phyloP scores from a whole-genome alignment of 257 asterid genomes.

The Solanum habrochaites region DNA sequence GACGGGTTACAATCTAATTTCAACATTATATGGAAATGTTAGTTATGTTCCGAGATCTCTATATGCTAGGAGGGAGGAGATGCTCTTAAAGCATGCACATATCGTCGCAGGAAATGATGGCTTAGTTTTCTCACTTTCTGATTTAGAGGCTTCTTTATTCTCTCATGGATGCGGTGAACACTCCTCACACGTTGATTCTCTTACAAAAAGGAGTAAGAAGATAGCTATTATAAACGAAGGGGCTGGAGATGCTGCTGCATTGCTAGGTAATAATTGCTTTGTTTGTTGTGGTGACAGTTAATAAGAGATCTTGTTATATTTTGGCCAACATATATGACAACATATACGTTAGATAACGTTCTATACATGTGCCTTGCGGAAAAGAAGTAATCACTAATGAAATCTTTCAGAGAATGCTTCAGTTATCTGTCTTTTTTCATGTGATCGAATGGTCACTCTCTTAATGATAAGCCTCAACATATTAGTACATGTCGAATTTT shows the following conservation, averaged over 20 bases:
- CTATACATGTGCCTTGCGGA: neutral
- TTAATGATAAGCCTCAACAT: neutral
- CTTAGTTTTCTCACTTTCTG: constrained; percentile 30
- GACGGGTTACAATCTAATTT: constrained; percentile 75
- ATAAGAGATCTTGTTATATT: neutral
- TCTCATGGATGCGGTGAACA: constrained; percentile 3
- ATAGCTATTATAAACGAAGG: constrained; percentile 73
- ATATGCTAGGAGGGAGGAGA: constrained; percentile 70
- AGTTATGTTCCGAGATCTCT: constrained; percentile 58
- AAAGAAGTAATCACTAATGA: neutral
- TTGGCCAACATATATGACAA: neutral
- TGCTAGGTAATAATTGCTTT: constrained; percentile 39
- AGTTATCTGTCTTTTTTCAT: neutral
- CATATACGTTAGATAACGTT: neutral
- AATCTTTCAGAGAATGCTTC: neutral
- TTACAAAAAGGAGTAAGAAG: constrained; percentile 21
- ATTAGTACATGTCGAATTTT: neutral
- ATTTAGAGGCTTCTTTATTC: constrained; percentile 18
- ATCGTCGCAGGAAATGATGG: constrained; percentile 37
- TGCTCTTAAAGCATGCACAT: constrained; percentile 63
- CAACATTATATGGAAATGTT: constrained; percentile 61
- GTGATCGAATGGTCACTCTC: neutral
- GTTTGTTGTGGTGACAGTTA: neutral
- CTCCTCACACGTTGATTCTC: constrained; percentile 4
- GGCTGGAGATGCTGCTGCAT: constrained; percentile 74